A percentile compares a stretch with the other conserved stretches of the same genome.
These are phyloP conservation scores for Tremellales sp. DNA, from an alignment of 1,284 basidiomycete species.

Conservation along the genomic window DNA sequence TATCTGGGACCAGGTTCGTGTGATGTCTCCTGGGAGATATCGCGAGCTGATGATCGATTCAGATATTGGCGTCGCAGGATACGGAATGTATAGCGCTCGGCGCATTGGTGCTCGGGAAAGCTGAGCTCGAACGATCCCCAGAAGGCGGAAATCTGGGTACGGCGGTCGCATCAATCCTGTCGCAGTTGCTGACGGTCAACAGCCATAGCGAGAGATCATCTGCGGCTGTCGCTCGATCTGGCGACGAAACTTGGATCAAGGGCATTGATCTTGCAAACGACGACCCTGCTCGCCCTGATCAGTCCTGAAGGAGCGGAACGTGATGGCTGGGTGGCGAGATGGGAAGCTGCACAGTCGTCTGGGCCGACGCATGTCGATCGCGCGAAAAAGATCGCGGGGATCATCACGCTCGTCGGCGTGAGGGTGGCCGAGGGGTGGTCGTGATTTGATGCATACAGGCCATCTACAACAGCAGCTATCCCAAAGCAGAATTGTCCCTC, in stretches of 20 bases:
- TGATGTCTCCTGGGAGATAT: background rate
- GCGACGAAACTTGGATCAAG: slow-evolving; percentile 14
- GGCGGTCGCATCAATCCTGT: background rate
- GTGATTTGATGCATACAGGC: slow-evolving; percentile 10
- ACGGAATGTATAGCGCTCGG: slow-evolving; percentile 22
- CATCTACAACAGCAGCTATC: background rate
- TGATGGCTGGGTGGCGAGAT: background rate
- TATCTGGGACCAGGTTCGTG: slow-evolving; percentile 26
- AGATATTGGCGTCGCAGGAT: slow-evolving; percentile 19
- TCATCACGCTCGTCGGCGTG: slow-evolving; percentile 35
- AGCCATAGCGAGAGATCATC: slow-evolving; percentile 14
- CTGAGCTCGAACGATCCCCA: slow-evolving; percentile 20
- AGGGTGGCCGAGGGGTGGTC: slow-evolving; percentile 33
- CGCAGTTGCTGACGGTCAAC: background rate
- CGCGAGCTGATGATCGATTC: background rate
- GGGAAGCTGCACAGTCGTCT: slow-evolving; percentile 3
- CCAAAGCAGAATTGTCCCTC: too few species aligned
- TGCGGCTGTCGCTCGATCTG: slow-evolving; percentile 9
- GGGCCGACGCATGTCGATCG: slow-evolving; percentile 6
- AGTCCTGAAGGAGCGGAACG: slow-evolving; percentile 2
- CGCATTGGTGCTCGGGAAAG: slow-evolving; percentile 33
- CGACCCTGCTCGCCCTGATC: slow-evolving; percentile 15
- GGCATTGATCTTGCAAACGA: slow-evolving; percentile 11
- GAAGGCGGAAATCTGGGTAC: slow-evolving; percentile 2
- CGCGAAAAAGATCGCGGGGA: slow-evolving; percentile 24